Base-by-base conservation (phyloP, 1,284 basidiomycete genomes). In the Rugosomyces carneus region DNA sequence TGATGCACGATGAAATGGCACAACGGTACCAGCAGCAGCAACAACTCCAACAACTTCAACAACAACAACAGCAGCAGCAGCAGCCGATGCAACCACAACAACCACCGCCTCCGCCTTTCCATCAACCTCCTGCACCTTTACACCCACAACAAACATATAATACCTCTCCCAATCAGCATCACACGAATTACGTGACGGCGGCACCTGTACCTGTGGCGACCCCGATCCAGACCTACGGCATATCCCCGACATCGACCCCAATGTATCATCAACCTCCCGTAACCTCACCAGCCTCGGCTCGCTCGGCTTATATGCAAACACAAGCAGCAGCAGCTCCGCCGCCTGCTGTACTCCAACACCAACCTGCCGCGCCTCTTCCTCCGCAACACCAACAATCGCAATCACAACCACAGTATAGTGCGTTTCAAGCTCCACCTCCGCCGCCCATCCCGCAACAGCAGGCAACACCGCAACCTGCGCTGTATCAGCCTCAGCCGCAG, bases 1-100 rank as follows among this genome's bases (percentile, higher is more conserved):
- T 93, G 8, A 72, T 83, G 18, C 79, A 85, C 53, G 90, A 94
- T 65, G 76, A 80, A 40, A 84, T 93, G 81, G 88, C 89, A 8
- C 71, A 76, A 35, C 63, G 68, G 49, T 81, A 79, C 57, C 67
- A 69, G 43, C 66, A 68, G 26, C 66, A 65, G 24, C 63, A n/a
- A n/a, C n/a, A n/a, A n/a, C n/a, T n/a, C n/a, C n/a, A 63, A 21
- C 65, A 60, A 24, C 60, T 55, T 15, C 56, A 52, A 11, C 57
- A 55, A 16, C 59, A 51, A 35, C 59, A 52, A 19, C 60, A 59
- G 32, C 57, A 56, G 31, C 60, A 52, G 44, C 40, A 63, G 47
- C 53, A 60, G 0, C 61, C 59, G 19, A 57, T 58, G 18, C 57
- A 57, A 23, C 60, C 53, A 37, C 60, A 52, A 34, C 57, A 56